Percentiles rank a stretch among this genome's conserved stretches.
Evolutionary conservation across 805 yeast genomes (phyloP).

Genomic region (Saccharomyces eubayanus): DNA sequence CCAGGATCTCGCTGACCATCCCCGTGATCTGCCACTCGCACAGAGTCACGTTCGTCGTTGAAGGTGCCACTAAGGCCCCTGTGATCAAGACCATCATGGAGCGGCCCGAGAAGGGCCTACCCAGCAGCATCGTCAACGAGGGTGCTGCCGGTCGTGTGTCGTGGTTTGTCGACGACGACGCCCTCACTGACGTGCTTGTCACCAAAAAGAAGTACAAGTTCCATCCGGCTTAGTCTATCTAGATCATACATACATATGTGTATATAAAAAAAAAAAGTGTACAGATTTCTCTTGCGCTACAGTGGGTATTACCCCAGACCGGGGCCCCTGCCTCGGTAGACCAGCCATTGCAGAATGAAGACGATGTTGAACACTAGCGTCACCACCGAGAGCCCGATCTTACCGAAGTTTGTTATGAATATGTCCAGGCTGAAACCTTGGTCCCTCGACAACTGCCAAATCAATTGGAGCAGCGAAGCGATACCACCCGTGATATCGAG

Average conservation of each 20-base stretch:
- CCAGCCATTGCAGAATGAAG: constrained; percentile 34
- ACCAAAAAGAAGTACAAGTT: constrained; percentile 20
- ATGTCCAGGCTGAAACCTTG: constrained; percentile 16
- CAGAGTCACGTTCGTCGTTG: constrained; percentile 86
- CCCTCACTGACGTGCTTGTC: constrained; percentile 63
- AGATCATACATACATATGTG: neutral
- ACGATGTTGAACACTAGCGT: constrained; percentile 33
- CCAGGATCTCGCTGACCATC: constrained; percentile 78
- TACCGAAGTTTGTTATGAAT: constrained; percentile 33
- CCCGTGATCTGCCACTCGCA: constrained; percentile 91
- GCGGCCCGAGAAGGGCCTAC: constrained; percentile 90
- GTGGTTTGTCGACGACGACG: constrained; percentile 94
- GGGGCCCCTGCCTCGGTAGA: constrained; percentile 8
- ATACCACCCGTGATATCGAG: constrained; percentile 34
- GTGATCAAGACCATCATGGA: constrained; percentile 85
- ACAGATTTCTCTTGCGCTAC: neutral
- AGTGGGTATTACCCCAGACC: neutral
- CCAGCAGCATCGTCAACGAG: constrained; percentile 84
- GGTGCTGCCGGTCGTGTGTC: constrained; percentile 88
- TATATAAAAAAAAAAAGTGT: neutral
- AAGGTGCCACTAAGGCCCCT: constrained; percentile 90
- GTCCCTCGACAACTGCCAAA: constrained; percentile 15
- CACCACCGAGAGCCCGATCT: constrained; percentile 34
- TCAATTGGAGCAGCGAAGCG: constrained; percentile 24
- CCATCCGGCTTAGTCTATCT: constrained; percentile 1